Percentiles rank a stretch among this genome's conserved stretches.
phyloP scores from a whole-genome alignment of 164 flowering plant species.

The Macadamia integrifolia region DNA sequence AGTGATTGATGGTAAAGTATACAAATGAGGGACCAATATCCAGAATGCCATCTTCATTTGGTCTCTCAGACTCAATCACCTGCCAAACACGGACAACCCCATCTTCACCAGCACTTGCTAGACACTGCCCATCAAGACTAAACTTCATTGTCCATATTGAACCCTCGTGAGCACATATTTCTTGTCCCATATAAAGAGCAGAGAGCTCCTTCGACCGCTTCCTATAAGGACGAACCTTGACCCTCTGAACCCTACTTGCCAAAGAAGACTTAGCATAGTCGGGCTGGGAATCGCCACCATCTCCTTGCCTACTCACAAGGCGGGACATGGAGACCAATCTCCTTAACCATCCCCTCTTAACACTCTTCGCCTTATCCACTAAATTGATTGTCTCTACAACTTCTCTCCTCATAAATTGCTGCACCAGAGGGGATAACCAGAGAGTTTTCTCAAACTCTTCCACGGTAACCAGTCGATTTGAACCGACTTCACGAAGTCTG shows the following conservation, averaged over 20 bases:
- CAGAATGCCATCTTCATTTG: slow-evolving; percentile 25
- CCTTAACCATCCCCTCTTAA: slow-evolving; percentile 47
- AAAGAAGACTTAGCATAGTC: slow-evolving; percentile 2
- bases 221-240: slow-evolving; percentile 33
- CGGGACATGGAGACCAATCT: slow-evolving; percentile 33
- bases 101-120: slow-evolving; percentile 86
- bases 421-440: slow-evolving; percentile 37
- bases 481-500: slow-evolving; percentile 33
- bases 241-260: slow-evolving; percentile 22
- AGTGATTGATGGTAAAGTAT: slow-evolving; percentile 39
- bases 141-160: slow-evolving; percentile 73
- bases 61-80: slow-evolving; percentile 52
- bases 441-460: slow-evolving; percentile 39
- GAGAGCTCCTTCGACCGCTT: slow-evolving; percentile 67
- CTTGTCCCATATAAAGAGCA: slow-evolving; percentile 52
- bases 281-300: slow-evolving; percentile 5
- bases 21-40: slow-evolving; percentile 45
- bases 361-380: slow-evolving; percentile 23
- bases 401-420: slow-evolving; percentile 22
- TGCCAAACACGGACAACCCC: slow-evolving; percentile 71
- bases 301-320: slow-evolving; percentile 21
- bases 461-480: slow-evolving; percentile 30
- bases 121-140: slow-evolving; percentile 59
- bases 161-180: slow-evolving; percentile 67
- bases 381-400: slow-evolving; percentile 13